Conservation (phyloP, 768 basidiomycete species). For the Tephrocybe sp. region DNA sequence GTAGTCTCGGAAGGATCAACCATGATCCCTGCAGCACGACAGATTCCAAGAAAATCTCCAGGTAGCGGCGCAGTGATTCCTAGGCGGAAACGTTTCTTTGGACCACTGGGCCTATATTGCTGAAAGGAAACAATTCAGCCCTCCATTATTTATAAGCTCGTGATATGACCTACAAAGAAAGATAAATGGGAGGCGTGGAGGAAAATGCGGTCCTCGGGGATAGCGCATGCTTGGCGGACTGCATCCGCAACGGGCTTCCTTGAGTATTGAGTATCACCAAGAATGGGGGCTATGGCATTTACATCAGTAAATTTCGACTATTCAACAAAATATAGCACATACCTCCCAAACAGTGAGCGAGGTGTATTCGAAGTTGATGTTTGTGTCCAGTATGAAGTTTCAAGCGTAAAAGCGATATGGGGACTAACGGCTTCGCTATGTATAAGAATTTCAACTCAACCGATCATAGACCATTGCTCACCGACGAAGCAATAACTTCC, state of each 20-base stretch:
- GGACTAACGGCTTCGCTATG: constrained; percentile 30
- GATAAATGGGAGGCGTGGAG: constrained; percentile 61
- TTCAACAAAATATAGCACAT: constrained; percentile 11
- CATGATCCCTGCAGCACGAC: constrained; percentile 43
- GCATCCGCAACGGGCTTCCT: constrained; percentile 27
- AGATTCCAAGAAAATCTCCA: constrained; percentile 51
- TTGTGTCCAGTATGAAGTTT: constrained; percentile 62
- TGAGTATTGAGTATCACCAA: constrained; percentile 61
- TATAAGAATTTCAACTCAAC: constrained; percentile 1
- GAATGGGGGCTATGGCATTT: constrained; percentile 52
- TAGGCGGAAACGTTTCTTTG: constrained; percentile 50
- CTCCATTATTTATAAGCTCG: neutral
- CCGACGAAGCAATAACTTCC: constrained; percentile 60
- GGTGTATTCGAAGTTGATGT: constrained; percentile 71
- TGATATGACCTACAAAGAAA: constrained; percentile 43
- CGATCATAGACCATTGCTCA: constrained; percentile 27
- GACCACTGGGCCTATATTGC: constrained; percentile 47
- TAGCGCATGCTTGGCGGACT: constrained; percentile 22
- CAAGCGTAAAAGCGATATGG: constrained; percentile 58
- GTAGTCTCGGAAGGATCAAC: constrained; percentile 33
- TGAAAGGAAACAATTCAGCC: constrained; percentile 21
- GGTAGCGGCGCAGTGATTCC: constrained; percentile 61
- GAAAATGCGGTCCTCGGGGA: constrained; percentile 53
- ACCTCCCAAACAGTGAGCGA: constrained; percentile 53
- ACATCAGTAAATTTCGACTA: neutral